These are phyloP conservation scores for Aspergillus oerlinghausenensis DNA, from an alignment of 2,329 filamentous ascomycete genomes.

Conservation along the genomic window DNA sequence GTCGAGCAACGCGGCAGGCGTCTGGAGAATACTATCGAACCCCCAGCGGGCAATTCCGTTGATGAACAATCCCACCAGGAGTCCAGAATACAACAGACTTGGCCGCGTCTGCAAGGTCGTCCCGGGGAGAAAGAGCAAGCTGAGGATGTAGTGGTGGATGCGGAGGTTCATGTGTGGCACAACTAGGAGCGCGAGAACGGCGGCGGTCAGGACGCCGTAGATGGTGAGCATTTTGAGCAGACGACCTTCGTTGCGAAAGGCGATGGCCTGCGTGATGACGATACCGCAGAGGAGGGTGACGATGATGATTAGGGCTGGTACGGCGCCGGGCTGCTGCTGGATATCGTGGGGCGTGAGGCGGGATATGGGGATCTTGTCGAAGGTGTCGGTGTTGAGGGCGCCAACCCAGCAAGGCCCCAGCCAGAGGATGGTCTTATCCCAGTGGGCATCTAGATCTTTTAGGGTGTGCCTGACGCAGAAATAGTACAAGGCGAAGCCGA, in stretches of 20 bases:
- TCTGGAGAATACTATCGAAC: constrained; percentile 57
- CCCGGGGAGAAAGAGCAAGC: constrained; percentile 54
- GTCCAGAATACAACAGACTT: constrained; percentile 56
- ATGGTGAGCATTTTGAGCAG: constrained; percentile 43
- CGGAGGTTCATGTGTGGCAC: constrained; percentile 55
- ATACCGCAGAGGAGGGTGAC: constrained; percentile 48
- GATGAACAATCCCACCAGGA: constrained; percentile 58
- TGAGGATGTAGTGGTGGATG: constrained; percentile 62
- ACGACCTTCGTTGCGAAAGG: constrained; percentile 55
- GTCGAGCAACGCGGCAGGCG: constrained; percentile 46
- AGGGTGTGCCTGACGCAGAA: constrained; percentile 50
- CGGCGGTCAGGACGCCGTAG: constrained; percentile 42
- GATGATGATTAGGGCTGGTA: constrained; percentile 53
- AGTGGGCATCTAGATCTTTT: constrained; percentile 49
- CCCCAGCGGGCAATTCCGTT: constrained; percentile 62
- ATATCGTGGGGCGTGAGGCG: constrained; percentile 59
- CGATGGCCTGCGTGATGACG: constrained; percentile 53
- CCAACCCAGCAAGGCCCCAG: constrained; percentile 58
- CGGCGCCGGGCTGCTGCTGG: constrained; percentile 55
- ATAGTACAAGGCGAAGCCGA: constrained; percentile 53
- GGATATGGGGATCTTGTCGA: constrained; percentile 59
- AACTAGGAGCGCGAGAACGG: constrained; percentile 46
- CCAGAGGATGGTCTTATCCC: constrained; percentile 60
- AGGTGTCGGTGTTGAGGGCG: constrained; percentile 59
- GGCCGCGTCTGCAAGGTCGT: constrained; percentile 57